Percentiles rank a stretch among this genome's conserved stretches.
Conservation (phyloP, 2,329 filamentous ascomycete genomes). For the Aspergillus fructus region DNA sequence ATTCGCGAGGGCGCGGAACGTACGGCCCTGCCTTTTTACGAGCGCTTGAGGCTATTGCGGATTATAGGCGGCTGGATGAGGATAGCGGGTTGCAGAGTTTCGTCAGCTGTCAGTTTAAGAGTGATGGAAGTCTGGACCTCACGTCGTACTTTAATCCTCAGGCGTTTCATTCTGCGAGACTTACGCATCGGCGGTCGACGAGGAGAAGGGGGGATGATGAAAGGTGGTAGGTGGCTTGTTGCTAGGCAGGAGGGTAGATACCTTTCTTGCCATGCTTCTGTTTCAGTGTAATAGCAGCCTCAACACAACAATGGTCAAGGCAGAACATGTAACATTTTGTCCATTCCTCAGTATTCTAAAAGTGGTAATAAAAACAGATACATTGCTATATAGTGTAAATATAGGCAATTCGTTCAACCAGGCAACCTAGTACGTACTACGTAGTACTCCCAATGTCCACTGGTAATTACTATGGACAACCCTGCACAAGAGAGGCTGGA, state of each 20-base stretch:
- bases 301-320: too few species aligned
- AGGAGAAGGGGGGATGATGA: slow-evolving; percentile 2
- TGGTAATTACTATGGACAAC: too few species aligned
- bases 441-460: too few species aligned
- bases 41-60: slow-evolving; percentile 2
- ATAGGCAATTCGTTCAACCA: too few species aligned
- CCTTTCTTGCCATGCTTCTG: background rate
- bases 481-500: too few species aligned
- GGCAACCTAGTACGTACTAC: too few species aligned
- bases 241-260: background rate
- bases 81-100: slow-evolving; percentile 1
- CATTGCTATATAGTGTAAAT: too few species aligned
- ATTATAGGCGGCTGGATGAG: slow-evolving; percentile 6
- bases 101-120: slow-evolving; percentile 2
- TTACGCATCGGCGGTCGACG: background rate
- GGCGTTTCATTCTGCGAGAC: slow-evolving; percentile 3
- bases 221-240: background rate
- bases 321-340: too few species aligned
- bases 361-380: too few species aligned
- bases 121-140: background rate
- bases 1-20: background rate
- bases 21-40: background rate
- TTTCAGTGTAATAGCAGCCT: background rate
- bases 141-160: slow-evolving; percentile 8
- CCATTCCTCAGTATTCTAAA: too few species aligned